Conservation (phyloP, 2,329 filamentous ascomycete genomes). For the Pestalotiopsis sp. region DNA sequence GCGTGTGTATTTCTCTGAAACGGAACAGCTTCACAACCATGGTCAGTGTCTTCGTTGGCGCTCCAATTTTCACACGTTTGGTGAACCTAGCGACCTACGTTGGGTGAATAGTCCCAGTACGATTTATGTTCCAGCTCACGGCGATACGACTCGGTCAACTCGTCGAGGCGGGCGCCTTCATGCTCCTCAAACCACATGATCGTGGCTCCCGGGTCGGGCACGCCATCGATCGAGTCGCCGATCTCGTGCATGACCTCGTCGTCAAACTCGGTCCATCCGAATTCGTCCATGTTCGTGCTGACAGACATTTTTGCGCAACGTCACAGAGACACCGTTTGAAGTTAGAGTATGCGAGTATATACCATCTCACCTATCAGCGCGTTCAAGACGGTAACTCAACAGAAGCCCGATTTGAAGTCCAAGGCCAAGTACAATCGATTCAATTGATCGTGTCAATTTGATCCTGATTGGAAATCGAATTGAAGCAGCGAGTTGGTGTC, state of each 20-base stretch:
- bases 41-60: not conserved
- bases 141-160: not conserved
- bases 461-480: no score
- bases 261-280: not conserved
- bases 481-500: no score
- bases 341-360: not conserved
- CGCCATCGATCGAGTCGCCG: not conserved
- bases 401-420: no score
- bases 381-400: no score
- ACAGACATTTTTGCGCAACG: not conserved
- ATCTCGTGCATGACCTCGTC: not conserved
- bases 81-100: not conserved
- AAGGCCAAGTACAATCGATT: no score
- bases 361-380: no score
- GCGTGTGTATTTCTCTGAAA: not conserved
- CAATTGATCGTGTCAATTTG: no score
- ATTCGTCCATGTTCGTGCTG: not conserved
- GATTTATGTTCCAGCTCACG: not conserved
- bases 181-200: not conserved
- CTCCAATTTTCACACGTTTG: no score
- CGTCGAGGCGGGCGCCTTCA: not conserved
- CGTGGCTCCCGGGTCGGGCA: not conserved
- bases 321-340: not conserved
- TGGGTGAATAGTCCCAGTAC: not conserved
- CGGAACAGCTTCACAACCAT: not conserved